A percentile compares a stretch with the other conserved stretches of the same genome.
Evolutionary conservation across 208 protist species (phyloP).

Genomic region (Leishmania gerbilli): DNA sequence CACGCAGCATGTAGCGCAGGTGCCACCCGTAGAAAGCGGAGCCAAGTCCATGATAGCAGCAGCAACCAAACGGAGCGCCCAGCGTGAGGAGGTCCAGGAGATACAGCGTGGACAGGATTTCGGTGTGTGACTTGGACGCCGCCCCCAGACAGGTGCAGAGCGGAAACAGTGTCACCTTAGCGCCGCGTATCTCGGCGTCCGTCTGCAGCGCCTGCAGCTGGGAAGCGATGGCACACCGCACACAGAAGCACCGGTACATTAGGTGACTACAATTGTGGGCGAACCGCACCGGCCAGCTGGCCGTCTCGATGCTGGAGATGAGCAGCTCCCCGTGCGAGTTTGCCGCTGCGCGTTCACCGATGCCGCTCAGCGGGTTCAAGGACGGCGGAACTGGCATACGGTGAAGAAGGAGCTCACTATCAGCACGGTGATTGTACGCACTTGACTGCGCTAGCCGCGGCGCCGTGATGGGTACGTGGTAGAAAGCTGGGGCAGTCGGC

Average conservation of each 20-base stretch:
- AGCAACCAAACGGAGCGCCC: slow-evolving; percentile 49
- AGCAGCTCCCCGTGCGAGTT: neutral
- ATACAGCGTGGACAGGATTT: slow-evolving; percentile 39
- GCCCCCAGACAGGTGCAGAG: slow-evolving; percentile 43
- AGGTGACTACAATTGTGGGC: slow-evolving; percentile 28
- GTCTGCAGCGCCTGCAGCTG: slow-evolving; percentile 54
- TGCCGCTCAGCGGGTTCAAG: neutral
- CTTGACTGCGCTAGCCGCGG: neutral
- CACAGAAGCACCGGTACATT: slow-evolving; percentile 54
- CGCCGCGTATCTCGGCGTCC: slow-evolving; percentile 43
- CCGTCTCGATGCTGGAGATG: neutral
- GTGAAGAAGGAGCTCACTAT: neutral
- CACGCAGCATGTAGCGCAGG: slow-evolving; percentile 68
- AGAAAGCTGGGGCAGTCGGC: slow-evolving; percentile 4
- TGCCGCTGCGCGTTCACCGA: neutral
- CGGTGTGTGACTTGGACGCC: slow-evolving; percentile 26
- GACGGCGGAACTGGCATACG: neutral
- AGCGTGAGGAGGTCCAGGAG: slow-evolving; percentile 52
- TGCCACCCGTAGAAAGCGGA: slow-evolving; percentile 62
- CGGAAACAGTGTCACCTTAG: slow-evolving; percentile 29
- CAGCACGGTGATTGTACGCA: neutral
- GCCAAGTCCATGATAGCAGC: slow-evolving; percentile 75
- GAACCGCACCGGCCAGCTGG: neutral
- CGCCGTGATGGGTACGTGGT: slow-evolving; percentile 16
- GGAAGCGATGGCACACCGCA: slow-evolving; percentile 65